Evolutionary conservation across 352 stramenopile species (phyloP), one percentile per base, ranked within the genome.

Genomic region (Pilasporangium apinafurcum): DNA sequence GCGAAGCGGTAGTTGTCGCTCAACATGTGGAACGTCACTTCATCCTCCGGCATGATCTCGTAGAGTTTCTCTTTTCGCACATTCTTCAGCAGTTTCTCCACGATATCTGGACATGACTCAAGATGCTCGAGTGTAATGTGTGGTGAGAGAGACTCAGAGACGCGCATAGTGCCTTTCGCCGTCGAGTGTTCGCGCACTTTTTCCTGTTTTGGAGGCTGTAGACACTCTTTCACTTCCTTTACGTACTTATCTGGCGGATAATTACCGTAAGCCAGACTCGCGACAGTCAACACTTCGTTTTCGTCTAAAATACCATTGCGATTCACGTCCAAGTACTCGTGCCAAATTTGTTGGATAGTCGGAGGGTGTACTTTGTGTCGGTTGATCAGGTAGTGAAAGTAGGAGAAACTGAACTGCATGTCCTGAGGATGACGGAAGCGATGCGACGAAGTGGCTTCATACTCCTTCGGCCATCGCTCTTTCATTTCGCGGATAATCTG

Each of bases 1-100:
- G 92, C 94, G 34, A 84, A 82, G 13, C 77, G 72, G 51, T 83
- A 92, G 59, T 98, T 85, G 48, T 98, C 92, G 34, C 73, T 88
- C 18, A 98, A 62, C 93, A 98, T 98, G 62, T 98, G 79, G 66
- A 98, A 98, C 32, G 89, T 96, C 37, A 98, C 89, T 32, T 95
- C 81, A 16, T 71, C 68, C 57, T 95, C 82, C 17, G 76, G 47
- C 59, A 91, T 76, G 29, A 95, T 36, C 61, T 84, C 71, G 24
- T 65, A 58, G 37, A 66, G 63, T 16, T 65, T 63, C 35, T 86
- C 70, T 26, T 77, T 73, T 14, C 80, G 75, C 13, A 92, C 71
- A 17, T 86, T 83, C 17, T 68, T 49, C 22, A 92, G 45, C 40
- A 95, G 59, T 18, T 67, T 65, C 7, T 70, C 53, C 7, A 52